A percentile compares a stretch with the other conserved stretches of the same genome.
Evolutionary conservation across 2,329 filamentous ascomycete species (phyloP).

Genomic region (Fusarium verticillioides): DNA sequence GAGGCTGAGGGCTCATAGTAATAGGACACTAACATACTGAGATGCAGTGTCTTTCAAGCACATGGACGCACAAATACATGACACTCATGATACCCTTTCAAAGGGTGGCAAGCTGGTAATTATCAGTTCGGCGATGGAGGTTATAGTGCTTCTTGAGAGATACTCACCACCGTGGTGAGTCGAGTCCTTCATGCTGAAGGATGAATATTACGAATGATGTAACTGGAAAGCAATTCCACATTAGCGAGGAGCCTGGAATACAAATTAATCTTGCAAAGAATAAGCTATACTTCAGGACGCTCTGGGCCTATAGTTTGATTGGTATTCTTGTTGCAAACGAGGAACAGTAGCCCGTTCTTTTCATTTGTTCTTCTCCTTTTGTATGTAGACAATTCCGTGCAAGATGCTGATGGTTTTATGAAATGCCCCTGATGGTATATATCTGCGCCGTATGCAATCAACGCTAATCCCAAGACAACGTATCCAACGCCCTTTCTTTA

Average conservation of each 20-base stretch:
- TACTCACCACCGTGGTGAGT: constrained; percentile 40
- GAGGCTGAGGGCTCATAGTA: constrained; percentile 43
- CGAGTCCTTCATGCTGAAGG: constrained; percentile 42
- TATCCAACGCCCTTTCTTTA: constrained; percentile 24
- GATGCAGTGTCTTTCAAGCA: neutral
- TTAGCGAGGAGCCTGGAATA: neutral
- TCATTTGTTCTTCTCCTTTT: neutral
- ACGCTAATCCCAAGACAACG: constrained; percentile 21
- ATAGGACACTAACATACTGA: constrained; percentile 14
- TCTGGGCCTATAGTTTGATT: neutral
- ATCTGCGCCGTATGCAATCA: constrained; percentile 12
- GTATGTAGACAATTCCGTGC: neutral
- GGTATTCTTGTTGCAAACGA: neutral
- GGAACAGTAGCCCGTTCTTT: neutral
- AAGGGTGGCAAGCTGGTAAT: constrained; percentile 48
- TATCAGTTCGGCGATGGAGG: constrained; percentile 47
- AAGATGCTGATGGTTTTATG: neutral
- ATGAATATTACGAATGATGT: constrained; percentile 36
- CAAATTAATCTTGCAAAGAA: neutral
- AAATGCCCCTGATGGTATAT: constrained; percentile 16
- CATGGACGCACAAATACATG: constrained; percentile 43
- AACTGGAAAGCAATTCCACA: neutral
- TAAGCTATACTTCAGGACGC: neutral
- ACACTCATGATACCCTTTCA: constrained; percentile 52
- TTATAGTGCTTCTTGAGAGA: constrained; percentile 51